A percentile compares a stretch with the other conserved stretches of the same genome.
These are phyloP conservation scores for Alternaria ethzedia DNA, from an alignment of 2,329 filamentous ascomycete genomes.

Conservation along the genomic window DNA sequence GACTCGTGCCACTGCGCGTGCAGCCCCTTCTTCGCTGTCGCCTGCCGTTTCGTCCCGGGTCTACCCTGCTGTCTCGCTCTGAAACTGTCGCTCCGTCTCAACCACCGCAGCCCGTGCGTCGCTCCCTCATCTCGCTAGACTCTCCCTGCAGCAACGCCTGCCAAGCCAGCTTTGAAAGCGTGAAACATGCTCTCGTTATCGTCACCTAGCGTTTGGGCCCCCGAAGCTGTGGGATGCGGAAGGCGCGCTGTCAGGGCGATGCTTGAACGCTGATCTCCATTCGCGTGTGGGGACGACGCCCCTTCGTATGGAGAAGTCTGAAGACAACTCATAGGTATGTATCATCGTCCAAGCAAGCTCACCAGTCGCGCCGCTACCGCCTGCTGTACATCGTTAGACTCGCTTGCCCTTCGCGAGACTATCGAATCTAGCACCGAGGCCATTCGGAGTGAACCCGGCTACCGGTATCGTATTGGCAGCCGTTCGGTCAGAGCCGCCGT, in stretches of 20 bases:
- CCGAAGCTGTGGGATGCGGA: slow-evolving; percentile 13
- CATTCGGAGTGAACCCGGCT: background rate
- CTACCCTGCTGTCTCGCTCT: slow-evolving; percentile 28
- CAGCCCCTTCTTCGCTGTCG: slow-evolving; percentile 11
- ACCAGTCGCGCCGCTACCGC: slow-evolving; percentile 1
- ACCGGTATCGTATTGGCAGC: background rate
- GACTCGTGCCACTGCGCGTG: slow-evolving; percentile 3
- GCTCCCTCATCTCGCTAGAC: slow-evolving; percentile 37
- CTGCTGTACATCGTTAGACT: slow-evolving; percentile 6
- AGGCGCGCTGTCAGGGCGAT: slow-evolving; percentile 7
- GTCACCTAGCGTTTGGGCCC: slow-evolving; percentile 30
- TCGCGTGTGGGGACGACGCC: background rate
- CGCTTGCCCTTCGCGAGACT: background rate
- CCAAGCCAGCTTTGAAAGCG: slow-evolving; percentile 19
- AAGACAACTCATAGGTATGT: background rate
- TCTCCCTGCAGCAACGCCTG: slow-evolving; percentile 30
- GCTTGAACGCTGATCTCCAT: slow-evolving; percentile 5
- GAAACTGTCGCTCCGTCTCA: slow-evolving; percentile 39
- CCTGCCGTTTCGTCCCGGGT: slow-evolving; percentile 31
- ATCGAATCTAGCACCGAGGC: background rate
- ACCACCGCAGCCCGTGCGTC: slow-evolving; percentile 26
- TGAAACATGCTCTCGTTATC: slow-evolving; percentile 33
- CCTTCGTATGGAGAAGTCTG: background rate
- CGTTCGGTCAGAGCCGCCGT: background rate
- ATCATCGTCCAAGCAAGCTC: background rate